These are phyloP conservation scores for Syzygium aromaticum DNA, from an alignment of 345 rosid species.

Conservation along the genomic window DNA sequence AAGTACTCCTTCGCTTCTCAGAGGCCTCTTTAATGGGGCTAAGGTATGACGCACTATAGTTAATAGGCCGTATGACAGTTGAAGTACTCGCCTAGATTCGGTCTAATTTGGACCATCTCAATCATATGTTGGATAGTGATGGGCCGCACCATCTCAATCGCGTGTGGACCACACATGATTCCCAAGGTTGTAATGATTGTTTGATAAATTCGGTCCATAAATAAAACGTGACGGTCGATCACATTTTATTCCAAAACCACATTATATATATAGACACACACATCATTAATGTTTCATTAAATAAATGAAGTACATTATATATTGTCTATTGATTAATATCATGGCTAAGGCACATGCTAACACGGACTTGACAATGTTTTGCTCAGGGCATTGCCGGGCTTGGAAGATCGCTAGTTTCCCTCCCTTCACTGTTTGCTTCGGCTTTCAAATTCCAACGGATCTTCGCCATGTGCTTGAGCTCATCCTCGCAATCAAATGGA, in stretches of 20 bases:
- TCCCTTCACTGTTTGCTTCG: constrained; percentile 18
- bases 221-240: no score
- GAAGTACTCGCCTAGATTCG: background rate
- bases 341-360: background rate
- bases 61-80: background rate
- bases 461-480: constrained; percentile 27
- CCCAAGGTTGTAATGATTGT: no score
- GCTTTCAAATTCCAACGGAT: constrained; percentile 15
- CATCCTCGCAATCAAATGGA: constrained; percentile 13
- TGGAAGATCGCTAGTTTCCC: constrained; percentile 15
- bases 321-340: background rate
- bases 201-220: no score
- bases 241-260: no score
- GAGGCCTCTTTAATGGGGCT: background rate
- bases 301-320: background rate
- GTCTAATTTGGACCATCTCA: background rate
- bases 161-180: no score
- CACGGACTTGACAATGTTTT: background rate
- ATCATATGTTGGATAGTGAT: background rate
- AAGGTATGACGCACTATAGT: background rate
- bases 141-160: no score
- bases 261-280: no score
- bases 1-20: background rate
- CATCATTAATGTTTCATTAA: background rate
- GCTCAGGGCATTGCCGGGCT: constrained; percentile 17